phyloP scores from a whole-genome alignment of 2,329 filamentous ascomycete species.

The Trichoderma simmonsii region DNA sequence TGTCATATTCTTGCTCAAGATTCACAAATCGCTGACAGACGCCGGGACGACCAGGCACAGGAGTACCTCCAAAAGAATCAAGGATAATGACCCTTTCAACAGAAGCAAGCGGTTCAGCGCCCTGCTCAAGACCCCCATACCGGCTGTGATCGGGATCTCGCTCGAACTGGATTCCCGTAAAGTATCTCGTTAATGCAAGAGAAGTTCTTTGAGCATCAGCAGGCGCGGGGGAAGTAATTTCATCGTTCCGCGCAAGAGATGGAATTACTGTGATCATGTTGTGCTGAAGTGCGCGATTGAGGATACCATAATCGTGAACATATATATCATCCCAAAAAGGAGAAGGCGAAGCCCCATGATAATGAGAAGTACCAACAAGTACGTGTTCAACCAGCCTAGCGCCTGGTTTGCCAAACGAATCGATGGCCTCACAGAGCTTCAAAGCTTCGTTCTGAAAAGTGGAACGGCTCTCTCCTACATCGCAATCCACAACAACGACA shows the following conservation, averaged over 20 bases:
- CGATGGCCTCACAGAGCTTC: slow-evolving; percentile 71
- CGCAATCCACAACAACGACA: slow-evolving; percentile 77
- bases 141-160: background rate
- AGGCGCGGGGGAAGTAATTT: slow-evolving; percentile 37
- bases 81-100: slow-evolving; percentile 86
- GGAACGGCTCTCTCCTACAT: slow-evolving; percentile 39
- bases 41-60: slow-evolving; percentile 49
- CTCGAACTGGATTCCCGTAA: slow-evolving; percentile 61
- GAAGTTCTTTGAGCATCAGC: slow-evolving; percentile 60
- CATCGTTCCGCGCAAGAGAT: slow-evolving; percentile 41
- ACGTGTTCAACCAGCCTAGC: slow-evolving; percentile 62
- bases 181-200: slow-evolving; percentile 71
- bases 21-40: slow-evolving; percentile 69
- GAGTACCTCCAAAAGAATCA: slow-evolving; percentile 82
- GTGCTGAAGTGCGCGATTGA: slow-evolving; percentile 33
- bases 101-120: slow-evolving; percentile 51
- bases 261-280: slow-evolving; percentile 39
- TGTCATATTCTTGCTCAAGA: slow-evolving; percentile 80
- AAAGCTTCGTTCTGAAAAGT: slow-evolving; percentile 62
- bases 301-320: slow-evolving; percentile 32
- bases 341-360: slow-evolving; percentile 15
- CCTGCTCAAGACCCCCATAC: slow-evolving; percentile 2
- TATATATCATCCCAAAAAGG: slow-evolving; percentile 28
- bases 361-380: slow-evolving; percentile 21
- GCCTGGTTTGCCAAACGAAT: slow-evolving; percentile 63